Percentiles rank a stretch among this genome's conserved stretches.
These are phyloP conservation scores for Cryptococcus sp. DNA, from an alignment of 1,284 basidiomycete species.

Conservation along the genomic window DNA sequence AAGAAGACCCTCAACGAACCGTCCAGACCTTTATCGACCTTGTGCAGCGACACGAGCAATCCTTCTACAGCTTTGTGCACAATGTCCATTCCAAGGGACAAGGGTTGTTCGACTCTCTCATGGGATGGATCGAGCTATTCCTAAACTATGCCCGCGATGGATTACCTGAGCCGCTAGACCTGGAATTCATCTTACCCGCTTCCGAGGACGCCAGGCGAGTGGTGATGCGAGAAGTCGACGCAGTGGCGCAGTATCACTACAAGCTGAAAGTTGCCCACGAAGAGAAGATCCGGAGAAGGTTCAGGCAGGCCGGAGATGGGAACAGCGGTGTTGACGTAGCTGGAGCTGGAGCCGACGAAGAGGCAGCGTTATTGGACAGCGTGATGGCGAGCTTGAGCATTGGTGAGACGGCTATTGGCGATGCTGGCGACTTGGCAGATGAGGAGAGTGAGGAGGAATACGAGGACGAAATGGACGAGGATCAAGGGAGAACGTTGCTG, in stretches of 20 bases:
- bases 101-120: constrained; percentile 87
- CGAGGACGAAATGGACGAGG: constrained; percentile 46
- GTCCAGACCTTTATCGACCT: constrained; percentile 95
- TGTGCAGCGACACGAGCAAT: constrained; percentile 88
- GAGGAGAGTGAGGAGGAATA: constrained; percentile 60
- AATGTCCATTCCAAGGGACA: constrained; percentile 98
- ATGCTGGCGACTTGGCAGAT: constrained; percentile 75
- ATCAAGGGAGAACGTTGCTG: constrained; percentile 30
- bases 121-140: constrained; percentile 97
- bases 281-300: constrained; percentile 77
- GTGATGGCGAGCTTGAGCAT: constrained; percentile 78
- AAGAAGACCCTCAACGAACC: constrained; percentile 78
- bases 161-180: constrained; percentile 64
- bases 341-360: constrained; percentile 67
- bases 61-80: constrained; percentile 97
- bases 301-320: constrained; percentile 59
- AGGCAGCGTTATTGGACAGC: constrained; percentile 73
- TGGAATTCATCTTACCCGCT: constrained; percentile 84
- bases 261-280: constrained; percentile 87
- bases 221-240: constrained; percentile 83
- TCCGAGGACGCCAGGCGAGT: constrained; percentile 68
- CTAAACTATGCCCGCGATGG: constrained; percentile 90
- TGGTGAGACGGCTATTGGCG: constrained; percentile 71
- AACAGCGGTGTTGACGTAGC: constrained; percentile 26
- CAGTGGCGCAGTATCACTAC: constrained; percentile 85